Conservation (phyloP, 2,329 filamentous ascomycete genomes). For the Zasmidium angulare region DNA sequence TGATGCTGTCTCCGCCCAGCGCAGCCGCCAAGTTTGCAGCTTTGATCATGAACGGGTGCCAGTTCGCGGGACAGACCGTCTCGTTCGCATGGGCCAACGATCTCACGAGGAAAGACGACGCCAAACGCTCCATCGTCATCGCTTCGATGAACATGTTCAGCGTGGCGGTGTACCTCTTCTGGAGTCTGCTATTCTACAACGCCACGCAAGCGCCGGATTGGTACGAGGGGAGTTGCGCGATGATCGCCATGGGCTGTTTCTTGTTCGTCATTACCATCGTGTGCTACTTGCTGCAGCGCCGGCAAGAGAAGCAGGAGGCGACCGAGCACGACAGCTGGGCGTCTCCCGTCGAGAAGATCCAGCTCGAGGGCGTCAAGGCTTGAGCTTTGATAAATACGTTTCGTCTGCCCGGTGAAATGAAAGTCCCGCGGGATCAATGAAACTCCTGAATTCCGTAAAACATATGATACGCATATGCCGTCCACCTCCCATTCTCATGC, state of each 20-base stretch:
- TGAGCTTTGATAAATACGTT: too few species aligned
- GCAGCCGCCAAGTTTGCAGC: conserved; percentile 27
- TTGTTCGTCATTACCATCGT: conserved; percentile 24
- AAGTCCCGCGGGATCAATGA: background rate
- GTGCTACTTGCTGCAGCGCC: conserved; percentile 21
- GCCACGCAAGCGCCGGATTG: conserved; percentile 28
- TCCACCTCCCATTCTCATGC: background rate
- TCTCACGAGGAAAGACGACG: conserved; percentile 25
- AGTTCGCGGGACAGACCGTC: conserved; percentile 29
- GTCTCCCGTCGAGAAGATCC: conserved; percentile 1
- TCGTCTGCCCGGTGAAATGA: too few species aligned
- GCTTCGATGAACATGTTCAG: conserved; percentile 31
- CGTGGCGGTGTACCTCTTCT: conserved; percentile 28
- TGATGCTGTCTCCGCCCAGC: conserved; percentile 24
- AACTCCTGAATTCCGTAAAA: conserved; percentile 2
- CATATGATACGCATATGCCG: background rate
- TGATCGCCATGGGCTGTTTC: conserved; percentile 30
- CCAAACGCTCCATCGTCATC: conserved; percentile 26
- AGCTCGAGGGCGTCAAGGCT: background rate
- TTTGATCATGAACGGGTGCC: conserved; percentile 27
- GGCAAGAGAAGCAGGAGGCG: conserved; percentile 24
- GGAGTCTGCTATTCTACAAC: conserved; percentile 31
- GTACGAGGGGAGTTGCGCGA: conserved; percentile 28
- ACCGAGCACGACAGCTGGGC: conserved; percentile 3
- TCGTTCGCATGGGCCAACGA: conserved; percentile 32